Evolutionary conservation across 805 yeast species (phyloP).

Genomic region (Cyberlindnera bimundalis): DNA sequence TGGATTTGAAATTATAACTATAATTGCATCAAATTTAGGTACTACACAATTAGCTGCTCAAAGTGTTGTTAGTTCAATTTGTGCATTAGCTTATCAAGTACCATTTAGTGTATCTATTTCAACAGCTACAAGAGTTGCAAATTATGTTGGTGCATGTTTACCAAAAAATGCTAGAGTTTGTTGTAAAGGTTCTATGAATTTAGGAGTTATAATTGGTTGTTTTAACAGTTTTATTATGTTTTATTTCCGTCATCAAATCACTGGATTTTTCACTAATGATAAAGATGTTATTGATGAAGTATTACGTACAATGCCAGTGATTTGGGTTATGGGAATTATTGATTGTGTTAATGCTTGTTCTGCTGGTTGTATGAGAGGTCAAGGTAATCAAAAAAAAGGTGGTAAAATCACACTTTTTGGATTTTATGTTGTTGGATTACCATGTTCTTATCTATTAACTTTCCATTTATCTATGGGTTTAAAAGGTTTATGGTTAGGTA

Average conservation of each 20-base stretch:
- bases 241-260: slow-evolving; percentile 47
- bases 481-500: slow-evolving; percentile 75
- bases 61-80: slow-evolving; percentile 64
- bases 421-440: slow-evolving; percentile 73
- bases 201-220: slow-evolving; percentile 43
- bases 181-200: slow-evolving; percentile 39
- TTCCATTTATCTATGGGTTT: slow-evolving; percentile 48
- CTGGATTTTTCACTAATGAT: slow-evolving; percentile 59
- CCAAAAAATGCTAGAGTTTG: slow-evolving; percentile 44
- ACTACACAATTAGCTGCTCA: slow-evolving; percentile 70
- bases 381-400: slow-evolving; percentile 79
- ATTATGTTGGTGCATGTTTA: slow-evolving; percentile 59
- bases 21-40: slow-evolving; percentile 68
- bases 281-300: slow-evolving; percentile 52
- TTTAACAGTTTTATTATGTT: slow-evolving; percentile 49
- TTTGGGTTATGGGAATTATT: slow-evolving; percentile 63
- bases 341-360: slow-evolving; percentile 72
- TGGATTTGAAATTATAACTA: slow-evolving; percentile 69
- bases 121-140: slow-evolving; percentile 68
- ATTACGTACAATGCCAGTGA: slow-evolving; percentile 53
- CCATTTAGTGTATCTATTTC: slow-evolving; percentile 75
- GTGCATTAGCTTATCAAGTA: slow-evolving; percentile 61
- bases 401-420: slow-evolving; percentile 63
- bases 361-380: slow-evolving; percentile 82
- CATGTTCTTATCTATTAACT: slow-evolving; percentile 56